Percentiles rank a stretch among this genome's conserved stretches.
Conservation (phyloP, 2,329 filamentous ascomycete genomes). For the Myriosclerotinia duriaeana region DNA sequence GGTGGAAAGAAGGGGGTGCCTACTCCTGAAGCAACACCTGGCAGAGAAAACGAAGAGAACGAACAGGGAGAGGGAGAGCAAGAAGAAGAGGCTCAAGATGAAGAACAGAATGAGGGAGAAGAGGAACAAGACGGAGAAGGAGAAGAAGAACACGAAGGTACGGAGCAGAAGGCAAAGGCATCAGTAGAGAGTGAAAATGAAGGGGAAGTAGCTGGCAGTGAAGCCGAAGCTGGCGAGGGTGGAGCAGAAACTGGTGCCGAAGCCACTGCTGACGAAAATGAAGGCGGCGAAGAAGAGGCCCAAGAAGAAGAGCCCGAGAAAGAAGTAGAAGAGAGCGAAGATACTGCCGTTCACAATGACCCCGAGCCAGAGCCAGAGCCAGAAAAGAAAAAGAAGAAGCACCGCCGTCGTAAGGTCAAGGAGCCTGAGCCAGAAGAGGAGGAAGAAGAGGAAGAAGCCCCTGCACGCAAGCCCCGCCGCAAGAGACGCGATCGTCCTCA, state of each 20-base stretch:
- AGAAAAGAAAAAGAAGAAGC: conserved; percentile 18
- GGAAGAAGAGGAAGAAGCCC: conserved; percentile 15
- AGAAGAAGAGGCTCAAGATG: conserved; percentile 21
- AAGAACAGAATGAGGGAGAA: conserved; percentile 20
- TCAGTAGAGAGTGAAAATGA: conserved; percentile 16
- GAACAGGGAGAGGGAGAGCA: conserved; percentile 10
- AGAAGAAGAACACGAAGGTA: conserved; percentile 20
- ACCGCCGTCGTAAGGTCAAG: conserved; percentile 20
- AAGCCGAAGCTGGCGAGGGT: background rate
- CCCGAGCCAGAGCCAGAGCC: conserved; percentile 15
- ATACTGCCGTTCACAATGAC: conserved; percentile 16
- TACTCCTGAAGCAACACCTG: conserved; percentile 14
- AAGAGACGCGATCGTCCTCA: conserved; percentile 23
- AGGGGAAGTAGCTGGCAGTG: background rate
- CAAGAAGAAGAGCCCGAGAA: conserved; percentile 15
- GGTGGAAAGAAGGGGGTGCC: conserved; percentile 18
- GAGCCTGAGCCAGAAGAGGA: conserved; percentile 20
- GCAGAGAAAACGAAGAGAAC: conserved; percentile 7
- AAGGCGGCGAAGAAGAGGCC: conserved; percentile 18
- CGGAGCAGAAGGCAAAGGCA: conserved; percentile 11
- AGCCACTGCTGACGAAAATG: conserved; percentile 21
- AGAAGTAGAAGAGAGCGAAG: conserved; percentile 20
- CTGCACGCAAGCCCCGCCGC: conserved; percentile 20
- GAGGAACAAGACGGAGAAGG: conserved; percentile 14
- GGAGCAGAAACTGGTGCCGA: conserved; percentile 13